Base-by-base conservation (phyloP, 805 yeast genomes). In the Saccharomycopsis selenospora region DNA sequence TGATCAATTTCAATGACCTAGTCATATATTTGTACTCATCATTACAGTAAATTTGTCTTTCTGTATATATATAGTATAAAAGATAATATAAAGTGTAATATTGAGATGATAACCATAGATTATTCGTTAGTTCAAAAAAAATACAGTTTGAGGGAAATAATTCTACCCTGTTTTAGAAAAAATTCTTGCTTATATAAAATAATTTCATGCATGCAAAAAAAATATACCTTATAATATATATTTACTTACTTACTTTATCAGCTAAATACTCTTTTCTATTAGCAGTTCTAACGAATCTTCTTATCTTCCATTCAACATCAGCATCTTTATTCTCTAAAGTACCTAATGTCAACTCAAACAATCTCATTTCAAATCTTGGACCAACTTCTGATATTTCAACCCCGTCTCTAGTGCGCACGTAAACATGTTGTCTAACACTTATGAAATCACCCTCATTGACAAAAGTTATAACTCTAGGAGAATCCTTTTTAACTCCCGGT, bases 381-480 rank as follows among this genome's bases (percentile, higher is more conserved):
- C 99, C 99, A 30, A 93, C 85, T 64, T 93, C 99, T 50, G 96
- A 90, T 49, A 93, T 67, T 63, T 93, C 98, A 1, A 89, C 96
- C 29, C 80, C 75, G 54, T 89, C 96, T 57, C 83, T 82, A 0
- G 96, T 88, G 61, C 79, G 82, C 3, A 89, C 96, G 63, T 85
- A 93, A 1, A 93, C 84, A 62, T 93, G 99, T 61, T 93, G 99
- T 65, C 99, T 77, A 3, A 93, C 97, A 53, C 89, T 79, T 52
- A 93, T 91, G 61, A 80, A 93, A 67, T 93, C 99, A 43, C 88
- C 95, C 47, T 79, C 76, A 63, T 93, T 93, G 40, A 85, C 80
- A 68, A 93, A 93, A 2, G 96, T 85, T 45, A 93, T 82, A n/a
- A 93, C 96, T 57, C 99, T 71, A 6, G 95, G 80, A 30, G 87